Base-by-base conservation (phyloP, 1,139 yeast genomes). In the Scheffersomyces cryptocercus region DNA sequence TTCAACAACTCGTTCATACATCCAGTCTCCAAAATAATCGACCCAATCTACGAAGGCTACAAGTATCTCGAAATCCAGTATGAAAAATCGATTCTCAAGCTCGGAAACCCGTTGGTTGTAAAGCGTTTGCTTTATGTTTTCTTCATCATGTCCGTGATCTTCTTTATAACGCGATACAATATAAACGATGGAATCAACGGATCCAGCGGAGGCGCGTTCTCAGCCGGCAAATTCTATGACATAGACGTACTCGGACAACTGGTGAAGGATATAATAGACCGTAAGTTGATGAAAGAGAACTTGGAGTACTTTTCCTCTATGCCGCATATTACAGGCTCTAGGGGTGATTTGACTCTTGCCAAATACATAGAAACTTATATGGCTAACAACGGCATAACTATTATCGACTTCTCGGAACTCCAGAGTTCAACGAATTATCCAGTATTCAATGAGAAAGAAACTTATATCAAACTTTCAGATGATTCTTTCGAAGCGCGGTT, bases 311-410 rank as follows among this genome's bases (percentile, higher is more conserved):
- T 93, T 32, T 81, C 93, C 12, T 81, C 89, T 1, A 81, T 90
- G 81, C 90, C 96, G 1, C 98, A 90, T 61, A 65, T 84, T 49
- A 83, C 97, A 0, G 98, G 98, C 2, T 84, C 97, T 2, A 79
- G 80, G 14, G 98, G 96, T 13, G 97, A 90, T 59, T 64, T 81
- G 47, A 75, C 89, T 0, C 65, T 89, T 31, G 84, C 89, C 1
- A 73, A 76, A 47, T 89, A 85, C 60, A 72, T 91, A 16, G 74
- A 79, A 49, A 72, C 75, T 11, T 77, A 78, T 45, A 81, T 88
- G 65, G 59, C 64, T 20, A 76, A 79, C 44, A 80, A 81, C 51
- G 86, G 88, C 2, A 56, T 88, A 38, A 66, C 70, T 35, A 49
- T 70, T n/a, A 72, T 79, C 7, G 81, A 78, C 32, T 73, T 79